phyloP scores from a whole-genome alignment of 2,329 filamentous ascomycete genomes.

The Coniochaeta ligniaria region DNA sequence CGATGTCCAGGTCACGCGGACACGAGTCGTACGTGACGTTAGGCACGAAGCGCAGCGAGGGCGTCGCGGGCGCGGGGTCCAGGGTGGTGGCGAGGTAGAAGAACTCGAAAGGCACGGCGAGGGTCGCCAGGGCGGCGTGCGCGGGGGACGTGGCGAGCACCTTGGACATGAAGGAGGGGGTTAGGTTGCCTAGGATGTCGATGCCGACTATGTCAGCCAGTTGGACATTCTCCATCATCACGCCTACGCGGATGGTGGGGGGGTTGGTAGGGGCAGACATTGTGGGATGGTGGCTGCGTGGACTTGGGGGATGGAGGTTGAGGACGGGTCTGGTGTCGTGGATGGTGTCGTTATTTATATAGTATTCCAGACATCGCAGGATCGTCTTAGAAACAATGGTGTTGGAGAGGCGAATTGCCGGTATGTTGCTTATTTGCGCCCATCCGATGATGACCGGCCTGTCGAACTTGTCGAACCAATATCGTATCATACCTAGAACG shows the following conservation, averaged over 20 bases:
- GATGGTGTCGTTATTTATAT: background rate
- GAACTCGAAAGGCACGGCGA: slow-evolving; percentile 24
- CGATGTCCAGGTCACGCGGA: slow-evolving; percentile 31
- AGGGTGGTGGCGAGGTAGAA: slow-evolving; percentile 28
- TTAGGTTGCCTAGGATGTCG: slow-evolving; percentile 30
- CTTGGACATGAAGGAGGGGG: slow-evolving; percentile 13
- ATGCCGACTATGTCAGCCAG: slow-evolving; percentile 29
- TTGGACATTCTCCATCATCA: slow-evolving; percentile 30
- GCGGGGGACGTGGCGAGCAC: slow-evolving; percentile 14
- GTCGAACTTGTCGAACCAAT: background rate
- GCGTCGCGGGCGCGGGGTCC: slow-evolving; percentile 21
- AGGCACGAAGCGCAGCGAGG: slow-evolving; percentile 23
- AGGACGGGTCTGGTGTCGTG: background rate
- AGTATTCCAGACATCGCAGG: background rate
- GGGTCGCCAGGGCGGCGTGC: slow-evolving; percentile 11
- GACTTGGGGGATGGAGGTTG: background rate
- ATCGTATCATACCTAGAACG: background rate
- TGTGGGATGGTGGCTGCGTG: background rate
- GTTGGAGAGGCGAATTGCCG: background rate
- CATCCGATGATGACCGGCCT: background rate
- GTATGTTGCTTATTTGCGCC: background rate
- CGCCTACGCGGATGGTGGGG: slow-evolving; percentile 25
- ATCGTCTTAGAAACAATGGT: too few species aligned
- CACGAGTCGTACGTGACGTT: slow-evolving; percentile 30
- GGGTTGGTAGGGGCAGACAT: background rate